These are phyloP conservation scores for Lepidium africanum DNA, from an alignment of 345 rosid species.

Conservation along the genomic window DNA sequence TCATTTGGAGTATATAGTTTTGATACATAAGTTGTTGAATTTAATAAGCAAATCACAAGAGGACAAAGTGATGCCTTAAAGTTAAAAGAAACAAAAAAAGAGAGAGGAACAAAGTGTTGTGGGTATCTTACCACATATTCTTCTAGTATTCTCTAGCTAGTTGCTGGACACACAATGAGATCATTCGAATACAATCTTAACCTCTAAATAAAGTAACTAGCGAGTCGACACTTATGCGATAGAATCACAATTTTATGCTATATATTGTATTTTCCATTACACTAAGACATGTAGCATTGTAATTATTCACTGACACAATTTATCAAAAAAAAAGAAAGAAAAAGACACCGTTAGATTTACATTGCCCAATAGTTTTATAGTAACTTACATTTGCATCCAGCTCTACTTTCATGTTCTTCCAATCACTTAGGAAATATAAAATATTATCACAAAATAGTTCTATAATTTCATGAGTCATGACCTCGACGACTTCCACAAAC, in stretches of 20 bases:
- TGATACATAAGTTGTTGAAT: constrained; percentile 10
- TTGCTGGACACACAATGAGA: not conserved
- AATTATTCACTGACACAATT: too few relatives aligned
- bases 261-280: too few relatives aligned
- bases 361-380: not conserved
- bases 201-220: too few relatives aligned
- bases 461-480: constrained; percentile 8
- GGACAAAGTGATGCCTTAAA: not conserved
- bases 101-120: not conserved
- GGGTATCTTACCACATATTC: not conserved
- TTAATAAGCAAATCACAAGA: constrained; percentile 3
- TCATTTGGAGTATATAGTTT: constrained; percentile 3
- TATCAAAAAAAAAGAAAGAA: too few relatives aligned
- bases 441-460: not conserved
- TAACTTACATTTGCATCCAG: not conserved
- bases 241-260: too few relatives aligned
- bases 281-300: too few relatives aligned
- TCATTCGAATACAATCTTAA: not conserved
- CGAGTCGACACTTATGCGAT: too few relatives aligned
- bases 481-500: constrained; percentile 17
- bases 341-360: not conserved
- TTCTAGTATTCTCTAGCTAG: not conserved
- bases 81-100: not conserved
- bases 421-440: constrained; percentile 8
- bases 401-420: constrained; percentile 9